Conservation (phyloP, 1,139 yeast genomes). For the Pichia sp. region DNA sequence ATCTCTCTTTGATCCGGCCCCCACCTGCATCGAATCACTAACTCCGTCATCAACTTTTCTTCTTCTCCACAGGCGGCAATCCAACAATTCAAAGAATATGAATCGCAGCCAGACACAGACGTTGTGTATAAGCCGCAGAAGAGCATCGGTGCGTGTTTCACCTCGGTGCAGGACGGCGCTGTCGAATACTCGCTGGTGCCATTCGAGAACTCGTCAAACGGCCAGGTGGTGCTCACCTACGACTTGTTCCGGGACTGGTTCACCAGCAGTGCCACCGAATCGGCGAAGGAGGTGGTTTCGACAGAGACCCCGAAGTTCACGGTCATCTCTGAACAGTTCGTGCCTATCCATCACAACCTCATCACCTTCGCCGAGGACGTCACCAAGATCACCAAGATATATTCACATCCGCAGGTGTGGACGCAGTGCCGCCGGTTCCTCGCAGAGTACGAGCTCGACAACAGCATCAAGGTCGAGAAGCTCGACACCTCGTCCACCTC, state of each 20-base stretch:
- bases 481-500: constrained; percentile 79
- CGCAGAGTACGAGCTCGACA: constrained; percentile 33
- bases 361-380: constrained; percentile 47
- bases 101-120: constrained; percentile 5
- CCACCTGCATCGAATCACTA: not conserved
- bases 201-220: constrained; percentile 90
- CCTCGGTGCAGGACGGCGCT: constrained; percentile 38
- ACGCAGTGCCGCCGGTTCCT: constrained; percentile 72
- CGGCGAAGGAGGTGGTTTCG: not conserved
- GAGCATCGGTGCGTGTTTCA: constrained; percentile 63
- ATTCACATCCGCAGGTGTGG: constrained; percentile 98
- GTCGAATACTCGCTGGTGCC: constrained; percentile 83
- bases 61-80: constrained; percentile 52
- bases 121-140: constrained; percentile 39
- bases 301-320: constrained; percentile 34
- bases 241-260: constrained; percentile 74
- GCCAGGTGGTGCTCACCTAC: constrained; percentile 82
- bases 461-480: constrained; percentile 36
- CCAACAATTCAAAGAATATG: constrained; percentile 57
- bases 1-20: not conserved
- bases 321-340: constrained; percentile 76
- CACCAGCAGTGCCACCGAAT: constrained; percentile 16
- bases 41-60: not conserved
- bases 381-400: constrained; percentile 49
- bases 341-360: constrained; percentile 75